phyloP scores from a whole-genome alignment of 1,139 yeast genomes.

The Suhomyces ambrosiae region DNA sequence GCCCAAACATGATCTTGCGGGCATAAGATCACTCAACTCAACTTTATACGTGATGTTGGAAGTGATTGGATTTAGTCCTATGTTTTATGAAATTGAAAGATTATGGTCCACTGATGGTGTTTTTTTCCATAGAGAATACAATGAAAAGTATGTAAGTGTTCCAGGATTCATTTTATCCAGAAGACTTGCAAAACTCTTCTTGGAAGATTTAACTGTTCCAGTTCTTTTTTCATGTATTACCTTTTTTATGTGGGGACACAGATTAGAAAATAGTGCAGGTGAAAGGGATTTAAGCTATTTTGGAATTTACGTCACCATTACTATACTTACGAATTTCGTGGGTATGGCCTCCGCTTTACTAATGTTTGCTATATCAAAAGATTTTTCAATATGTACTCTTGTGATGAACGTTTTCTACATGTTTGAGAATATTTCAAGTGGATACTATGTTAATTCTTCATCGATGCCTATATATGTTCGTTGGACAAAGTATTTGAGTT shows the following conservation, averaged over 20 bases:
- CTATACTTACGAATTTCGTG: constrained; percentile 56
- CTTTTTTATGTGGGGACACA: constrained; percentile 78
- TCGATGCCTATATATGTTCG: constrained; percentile 84
- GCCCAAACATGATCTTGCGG: constrained; percentile 63
- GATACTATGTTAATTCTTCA: constrained; percentile 73
- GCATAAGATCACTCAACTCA: constrained; percentile 67
- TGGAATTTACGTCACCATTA: constrained; percentile 62
- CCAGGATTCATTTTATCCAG: constrained; percentile 70
- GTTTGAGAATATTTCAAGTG: constrained; percentile 76
- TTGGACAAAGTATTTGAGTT: constrained; percentile 78
- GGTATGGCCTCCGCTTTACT: constrained; percentile 60
- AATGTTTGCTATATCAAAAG: constrained; percentile 61
- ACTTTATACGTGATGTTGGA: constrained; percentile 65
- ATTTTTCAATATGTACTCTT: constrained; percentile 66
- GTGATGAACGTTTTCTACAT: constrained; percentile 67
- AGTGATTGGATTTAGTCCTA: constrained; percentile 66
- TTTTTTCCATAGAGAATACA: constrained; percentile 71
- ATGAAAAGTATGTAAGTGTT: constrained; percentile 66
- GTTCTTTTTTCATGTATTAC: constrained; percentile 60
- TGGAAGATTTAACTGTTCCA: constrained; percentile 72
- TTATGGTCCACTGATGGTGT: constrained; percentile 69
- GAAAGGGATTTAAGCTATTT: constrained; percentile 41
- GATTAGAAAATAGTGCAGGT: constrained; percentile 29
- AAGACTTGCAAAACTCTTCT: constrained; percentile 61
- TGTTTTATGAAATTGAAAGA: constrained; percentile 73